Conservation (phyloP, 768 basidiomycete genomes). For the Neoboletus subvelutipes region DNA sequence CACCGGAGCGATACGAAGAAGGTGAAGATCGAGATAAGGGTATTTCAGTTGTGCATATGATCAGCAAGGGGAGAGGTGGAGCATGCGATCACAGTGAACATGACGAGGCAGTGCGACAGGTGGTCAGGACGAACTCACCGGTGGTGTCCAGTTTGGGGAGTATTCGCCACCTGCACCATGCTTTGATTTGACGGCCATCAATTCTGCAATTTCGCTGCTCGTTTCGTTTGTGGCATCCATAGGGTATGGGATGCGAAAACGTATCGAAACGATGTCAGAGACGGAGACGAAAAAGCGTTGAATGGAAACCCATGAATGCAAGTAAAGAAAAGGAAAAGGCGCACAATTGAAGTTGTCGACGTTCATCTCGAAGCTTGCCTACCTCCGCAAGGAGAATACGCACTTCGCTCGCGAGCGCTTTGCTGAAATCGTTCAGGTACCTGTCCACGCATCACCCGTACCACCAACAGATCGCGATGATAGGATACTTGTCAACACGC, state of each 20-base stretch:
- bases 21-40: background rate
- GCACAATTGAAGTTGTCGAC: conserved; percentile 55
- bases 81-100: background rate
- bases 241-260: background rate
- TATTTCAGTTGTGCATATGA: background rate
- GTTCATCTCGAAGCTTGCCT: conserved; percentile 59
- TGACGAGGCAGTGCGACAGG: background rate
- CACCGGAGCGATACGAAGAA: background rate
- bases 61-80: background rate
- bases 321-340: conserved; percentile 25
- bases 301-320: background rate
- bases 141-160: conserved; percentile 69
- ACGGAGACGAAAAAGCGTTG: background rate
- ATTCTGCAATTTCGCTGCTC: conserved; percentile 75
- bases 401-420: conserved; percentile 60
- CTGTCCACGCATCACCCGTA: conserved; percentile 22
- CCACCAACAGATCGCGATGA: background rate
- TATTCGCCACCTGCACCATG: conserved; percentile 80
- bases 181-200: conserved; percentile 82
- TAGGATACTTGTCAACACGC: conserved; percentile 5
- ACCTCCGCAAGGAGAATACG: conserved; percentile 60
- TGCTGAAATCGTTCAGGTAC: conserved; percentile 62
- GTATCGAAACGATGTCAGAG: background rate
- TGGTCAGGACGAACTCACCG: conserved; percentile 38
- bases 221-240: background rate